Evolutionary conservation across 495 filamentous ascomycete species (phyloP).

Genomic region (Evansstolkia leycettana): DNA sequence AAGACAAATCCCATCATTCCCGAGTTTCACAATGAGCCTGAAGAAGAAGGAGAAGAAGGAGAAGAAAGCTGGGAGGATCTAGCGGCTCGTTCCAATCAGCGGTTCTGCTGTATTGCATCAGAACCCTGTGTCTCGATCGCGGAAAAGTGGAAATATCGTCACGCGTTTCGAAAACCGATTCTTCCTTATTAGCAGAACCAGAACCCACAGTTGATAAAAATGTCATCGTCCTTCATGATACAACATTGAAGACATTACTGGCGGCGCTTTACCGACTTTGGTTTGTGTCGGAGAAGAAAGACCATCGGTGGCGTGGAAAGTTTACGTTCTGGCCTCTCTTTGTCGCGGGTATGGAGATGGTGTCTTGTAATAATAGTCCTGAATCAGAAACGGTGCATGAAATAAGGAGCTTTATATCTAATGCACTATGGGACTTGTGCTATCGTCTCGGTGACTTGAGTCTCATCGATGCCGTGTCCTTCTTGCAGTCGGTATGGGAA

Average conservation of each 20-base stretch:
- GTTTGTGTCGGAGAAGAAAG: not conserved
- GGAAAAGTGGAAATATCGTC: not conserved
- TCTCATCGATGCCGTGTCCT: no score
- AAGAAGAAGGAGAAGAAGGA: not conserved
- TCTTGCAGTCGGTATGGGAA: no score
- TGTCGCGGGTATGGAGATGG: constrained; percentile 1
- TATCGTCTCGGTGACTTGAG: no score
- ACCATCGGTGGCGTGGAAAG: not conserved
- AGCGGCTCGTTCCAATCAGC: not conserved
- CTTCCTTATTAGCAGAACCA: no score
- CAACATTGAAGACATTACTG: not conserved
- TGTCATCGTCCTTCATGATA: not conserved
- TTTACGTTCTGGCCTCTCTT: constrained; percentile 1
- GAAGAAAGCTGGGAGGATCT: not conserved
- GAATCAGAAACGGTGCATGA: no score
- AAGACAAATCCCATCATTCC: no score
- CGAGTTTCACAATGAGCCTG: not conserved
- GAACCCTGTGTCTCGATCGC: constrained; percentile 1
- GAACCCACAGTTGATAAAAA: no score
- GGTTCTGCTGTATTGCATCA: constrained; percentile 1
- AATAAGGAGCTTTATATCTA: no score
- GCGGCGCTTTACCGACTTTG: not conserved
- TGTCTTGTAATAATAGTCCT: no score
- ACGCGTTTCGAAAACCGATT: not conserved
- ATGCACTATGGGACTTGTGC: no score